These are phyloP conservation scores for Vanrija sp. DNA, from an alignment of 1,284 basidiomycete species.

Conservation along the genomic window DNA sequence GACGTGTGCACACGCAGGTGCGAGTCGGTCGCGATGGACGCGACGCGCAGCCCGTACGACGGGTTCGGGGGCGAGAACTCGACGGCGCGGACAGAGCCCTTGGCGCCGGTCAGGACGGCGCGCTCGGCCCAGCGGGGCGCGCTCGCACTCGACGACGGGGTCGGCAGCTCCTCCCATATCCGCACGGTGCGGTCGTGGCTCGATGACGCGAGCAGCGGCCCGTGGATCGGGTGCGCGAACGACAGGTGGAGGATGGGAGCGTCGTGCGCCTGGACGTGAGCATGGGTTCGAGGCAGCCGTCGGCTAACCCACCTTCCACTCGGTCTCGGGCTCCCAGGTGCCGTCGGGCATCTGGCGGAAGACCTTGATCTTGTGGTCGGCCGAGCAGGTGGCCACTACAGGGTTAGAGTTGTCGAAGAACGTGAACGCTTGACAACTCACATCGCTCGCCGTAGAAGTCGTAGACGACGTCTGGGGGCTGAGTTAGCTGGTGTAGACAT, in stretches of 20 bases:
- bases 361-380: slow-evolving; percentile 67
- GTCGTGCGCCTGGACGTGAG: slow-evolving; percentile 68
- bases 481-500: slow-evolving; percentile 7
- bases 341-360: slow-evolving; percentile 68
- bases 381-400: slow-evolving; percentile 46
- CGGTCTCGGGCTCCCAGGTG: slow-evolving; percentile 68
- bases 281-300: background rate
- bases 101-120: slow-evolving; percentile 71
- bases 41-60: slow-evolving; percentile 79
- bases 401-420: background rate
- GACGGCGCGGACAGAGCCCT: slow-evolving; percentile 74
- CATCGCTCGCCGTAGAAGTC: slow-evolving; percentile 79
- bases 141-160: background rate
- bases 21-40: slow-evolving; percentile 80
- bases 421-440: slow-evolving; percentile 23
- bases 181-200: slow-evolving; percentile 85
- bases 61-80: slow-evolving; percentile 72
- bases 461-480: slow-evolving; percentile 68
- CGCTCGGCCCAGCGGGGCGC: slow-evolving; percentile 62
- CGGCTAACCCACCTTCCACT: slow-evolving; percentile 69
- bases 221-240: slow-evolving; percentile 88
- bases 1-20: slow-evolving; percentile 84
- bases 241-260: slow-evolving; percentile 74
- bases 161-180: slow-evolving; percentile 69
- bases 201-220: slow-evolving; percentile 73